Conservation (phyloP, 257 asterid genomes). For the Rhazya stricta region DNA sequence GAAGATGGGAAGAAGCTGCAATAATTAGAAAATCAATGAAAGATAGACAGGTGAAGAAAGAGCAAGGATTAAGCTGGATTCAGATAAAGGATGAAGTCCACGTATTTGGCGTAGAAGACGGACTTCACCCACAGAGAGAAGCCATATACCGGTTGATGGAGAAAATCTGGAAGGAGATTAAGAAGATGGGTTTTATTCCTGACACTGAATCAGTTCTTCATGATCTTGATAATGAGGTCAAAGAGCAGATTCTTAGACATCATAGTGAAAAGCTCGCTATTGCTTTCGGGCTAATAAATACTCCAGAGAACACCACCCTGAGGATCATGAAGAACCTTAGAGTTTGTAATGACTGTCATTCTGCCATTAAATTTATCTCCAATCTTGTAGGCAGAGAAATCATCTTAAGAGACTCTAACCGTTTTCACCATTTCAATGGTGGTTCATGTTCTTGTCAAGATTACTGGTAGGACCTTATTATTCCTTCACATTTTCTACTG, state of each 20-base stretch:
- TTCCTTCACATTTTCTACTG: background rate
- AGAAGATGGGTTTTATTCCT: conserved; percentile 74
- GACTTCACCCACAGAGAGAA: conserved; percentile 66
- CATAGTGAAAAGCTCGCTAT: conserved; percentile 94
- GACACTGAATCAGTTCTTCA: conserved; percentile 68
- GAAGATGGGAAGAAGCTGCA: conserved; percentile 85
- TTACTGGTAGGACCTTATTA: conserved; percentile 46
- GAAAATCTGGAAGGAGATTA: conserved; percentile 72
- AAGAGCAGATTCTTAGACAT: conserved; percentile 71
- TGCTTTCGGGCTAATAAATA: conserved; percentile 62
- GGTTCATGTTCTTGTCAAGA: conserved; percentile 78
- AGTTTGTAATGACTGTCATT: conserved; percentile 83
- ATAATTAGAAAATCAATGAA: conserved; percentile 71
- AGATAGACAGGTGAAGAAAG: conserved; percentile 78
- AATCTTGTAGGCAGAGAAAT: conserved; percentile 59
- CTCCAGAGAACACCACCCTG: conserved; percentile 59
- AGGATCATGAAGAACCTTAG: conserved; percentile 92
- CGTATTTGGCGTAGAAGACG: conserved; percentile 77
- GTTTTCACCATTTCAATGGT: conserved; percentile 76
- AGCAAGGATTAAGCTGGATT: conserved; percentile 89
- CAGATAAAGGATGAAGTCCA: conserved; percentile 62
- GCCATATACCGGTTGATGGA: conserved; percentile 43
- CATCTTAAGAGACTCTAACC: conserved; percentile 66
- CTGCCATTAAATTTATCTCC: conserved; percentile 70
- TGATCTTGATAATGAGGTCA: conserved; percentile 71